Conservation (phyloP, 75 land plant genomes). For the Picea sitchensis region DNA sequence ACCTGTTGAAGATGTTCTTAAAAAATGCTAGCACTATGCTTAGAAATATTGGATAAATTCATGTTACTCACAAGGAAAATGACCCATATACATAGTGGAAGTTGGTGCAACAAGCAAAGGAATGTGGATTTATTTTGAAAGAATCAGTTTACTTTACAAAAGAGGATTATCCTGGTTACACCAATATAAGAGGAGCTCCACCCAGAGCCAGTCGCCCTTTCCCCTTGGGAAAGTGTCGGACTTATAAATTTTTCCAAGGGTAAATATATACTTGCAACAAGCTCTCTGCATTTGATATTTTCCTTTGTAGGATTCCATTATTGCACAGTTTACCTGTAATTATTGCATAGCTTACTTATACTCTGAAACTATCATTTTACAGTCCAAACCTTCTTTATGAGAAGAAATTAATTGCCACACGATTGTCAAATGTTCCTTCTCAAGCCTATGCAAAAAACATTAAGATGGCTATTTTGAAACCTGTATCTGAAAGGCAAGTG, state of each 20-base stretch:
- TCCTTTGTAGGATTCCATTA: too few relatives aligned
- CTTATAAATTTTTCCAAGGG: slow-evolving; percentile 20
- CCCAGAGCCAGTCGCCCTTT: slow-evolving; percentile 17
- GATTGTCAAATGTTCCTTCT: too few relatives aligned
- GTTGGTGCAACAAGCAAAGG: slow-evolving; percentile 23
- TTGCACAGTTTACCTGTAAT: too few relatives aligned
- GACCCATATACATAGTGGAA: slow-evolving; percentile 36
- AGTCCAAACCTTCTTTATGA: too few relatives aligned
- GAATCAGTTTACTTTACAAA: slow-evolving; percentile 14
- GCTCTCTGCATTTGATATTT: too few relatives aligned
- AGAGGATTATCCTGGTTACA: slow-evolving; percentile 30
- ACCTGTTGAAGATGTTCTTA: slow-evolving; percentile 27
- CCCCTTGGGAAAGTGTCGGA: slow-evolving; percentile 21
- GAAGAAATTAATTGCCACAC: too few relatives aligned
- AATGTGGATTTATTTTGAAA: slow-evolving; percentile 24
- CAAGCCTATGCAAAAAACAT: too few relatives aligned
- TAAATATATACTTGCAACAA: too few relatives aligned
- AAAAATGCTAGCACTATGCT: slow-evolving; percentile 21
- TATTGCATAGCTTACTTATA: too few relatives aligned
- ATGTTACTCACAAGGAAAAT: slow-evolving; percentile 26
- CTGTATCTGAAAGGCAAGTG: too few relatives aligned
- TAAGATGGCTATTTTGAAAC: too few relatives aligned
- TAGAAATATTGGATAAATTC: slow-evolving; percentile 19
- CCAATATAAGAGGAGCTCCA: slow-evolving; percentile 35
- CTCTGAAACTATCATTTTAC: too few relatives aligned